phyloP scores from a whole-genome alignment of 2,329 filamentous ascomycete species.

The Colletotrichum sp. region DNA sequence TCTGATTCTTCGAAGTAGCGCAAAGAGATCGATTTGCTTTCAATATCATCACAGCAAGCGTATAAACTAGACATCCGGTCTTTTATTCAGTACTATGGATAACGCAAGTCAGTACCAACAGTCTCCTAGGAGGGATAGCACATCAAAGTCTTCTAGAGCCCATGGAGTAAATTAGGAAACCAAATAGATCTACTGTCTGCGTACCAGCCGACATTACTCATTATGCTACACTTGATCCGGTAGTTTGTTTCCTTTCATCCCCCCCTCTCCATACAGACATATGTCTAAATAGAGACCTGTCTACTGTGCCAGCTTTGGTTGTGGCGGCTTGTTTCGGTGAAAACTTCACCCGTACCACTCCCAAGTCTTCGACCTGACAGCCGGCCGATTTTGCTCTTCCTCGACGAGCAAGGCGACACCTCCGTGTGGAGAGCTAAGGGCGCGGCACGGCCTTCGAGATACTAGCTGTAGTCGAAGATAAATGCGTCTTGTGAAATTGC shows the following conservation, averaged over 20 bases:
- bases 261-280: neutral
- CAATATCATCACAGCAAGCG: neutral
- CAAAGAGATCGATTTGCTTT: neutral
- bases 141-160: neutral
- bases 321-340: neutral
- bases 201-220: neutral
- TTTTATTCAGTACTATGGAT: neutral
- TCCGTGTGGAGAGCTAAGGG: neutral
- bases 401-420: neutral
- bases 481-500: rapidly evolving
- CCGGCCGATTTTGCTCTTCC: neutral
- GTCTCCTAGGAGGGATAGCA: neutral
- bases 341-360: neutral
- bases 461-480: neutral
- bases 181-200: neutral
- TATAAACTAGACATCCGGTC: too few relatives aligned
- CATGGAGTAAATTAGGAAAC: neutral
- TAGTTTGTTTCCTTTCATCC: neutral
- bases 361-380: neutral
- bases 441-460: neutral
- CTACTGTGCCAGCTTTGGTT: neutral
- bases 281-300: neutral
- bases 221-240: neutral
- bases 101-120: neutral
- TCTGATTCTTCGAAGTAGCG: neutral